Conservation (phyloP, 345 rosid species). For the Lepidium didymum region DNA sequence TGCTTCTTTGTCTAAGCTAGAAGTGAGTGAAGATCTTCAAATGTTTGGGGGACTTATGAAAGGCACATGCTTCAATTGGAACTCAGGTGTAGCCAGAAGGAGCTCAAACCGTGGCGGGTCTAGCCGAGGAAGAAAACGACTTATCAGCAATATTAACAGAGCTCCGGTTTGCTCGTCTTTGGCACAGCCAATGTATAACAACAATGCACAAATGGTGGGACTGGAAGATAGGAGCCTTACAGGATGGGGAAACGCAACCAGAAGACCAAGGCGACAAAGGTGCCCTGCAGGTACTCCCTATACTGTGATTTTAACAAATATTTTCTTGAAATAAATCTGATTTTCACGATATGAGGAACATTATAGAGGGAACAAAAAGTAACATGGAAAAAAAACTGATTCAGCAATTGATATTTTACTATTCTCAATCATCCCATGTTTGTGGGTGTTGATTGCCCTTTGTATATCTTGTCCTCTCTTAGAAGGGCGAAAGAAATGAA, state of each 20-base stretch:
- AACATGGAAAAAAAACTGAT: constrained; percentile 15
- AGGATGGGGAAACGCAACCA: constrained; percentile 89
- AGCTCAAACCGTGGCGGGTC: constrained; percentile 63
- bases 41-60: constrained; percentile 80
- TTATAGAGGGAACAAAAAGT: constrained; percentile 27
- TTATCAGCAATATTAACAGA: constrained; percentile 34
- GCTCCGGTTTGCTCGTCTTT: constrained; percentile 38
- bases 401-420: neutral
- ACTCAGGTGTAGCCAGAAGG: constrained; percentile 60
- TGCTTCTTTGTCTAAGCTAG: constrained; percentile 73
- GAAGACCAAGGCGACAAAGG: constrained; percentile 89
- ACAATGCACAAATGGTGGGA: constrained; percentile 43
- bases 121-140: constrained; percentile 61
- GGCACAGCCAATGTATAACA: constrained; percentile 46
- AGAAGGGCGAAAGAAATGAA: constrained; percentile 4
- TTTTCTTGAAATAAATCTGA: neutral
- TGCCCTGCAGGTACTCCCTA: constrained; percentile 73
- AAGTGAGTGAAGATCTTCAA: constrained; percentile 91
- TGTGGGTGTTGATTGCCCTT: constrained; percentile 17
- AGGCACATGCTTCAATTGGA: constrained; percentile 70
- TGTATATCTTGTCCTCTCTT: constrained; percentile 20
- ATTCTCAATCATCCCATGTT: constrained; percentile 8
- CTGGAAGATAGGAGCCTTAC: constrained; percentile 72
- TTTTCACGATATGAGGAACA: constrained; percentile 23
- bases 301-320: constrained; percentile 41